These are phyloP conservation scores for Geotrichum restrictum DNA, from an alignment of 1,139 yeast genomes.

Conservation along the genomic window DNA sequence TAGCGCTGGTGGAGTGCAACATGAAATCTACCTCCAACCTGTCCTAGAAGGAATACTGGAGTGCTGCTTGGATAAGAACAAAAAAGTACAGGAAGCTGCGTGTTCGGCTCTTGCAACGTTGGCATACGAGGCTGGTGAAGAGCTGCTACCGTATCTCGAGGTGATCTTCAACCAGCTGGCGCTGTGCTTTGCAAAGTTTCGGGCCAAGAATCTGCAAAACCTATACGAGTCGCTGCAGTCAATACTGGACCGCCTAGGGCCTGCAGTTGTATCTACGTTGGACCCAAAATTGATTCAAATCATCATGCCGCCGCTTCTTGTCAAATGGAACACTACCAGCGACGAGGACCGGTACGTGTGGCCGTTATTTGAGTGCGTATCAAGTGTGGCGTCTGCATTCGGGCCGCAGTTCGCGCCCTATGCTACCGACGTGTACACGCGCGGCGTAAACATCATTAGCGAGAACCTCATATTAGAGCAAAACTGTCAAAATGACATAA, in stretches of 20 bases:
- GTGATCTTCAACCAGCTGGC: constrained; percentile 68
- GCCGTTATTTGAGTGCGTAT: constrained; percentile 90
- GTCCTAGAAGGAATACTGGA: constrained; percentile 71
- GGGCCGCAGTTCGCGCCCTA: constrained; percentile 84
- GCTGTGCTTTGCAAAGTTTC: constrained; percentile 70
- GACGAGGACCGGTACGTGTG: constrained; percentile 83
- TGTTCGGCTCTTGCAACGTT: constrained; percentile 82
- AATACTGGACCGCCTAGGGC: constrained; percentile 71
- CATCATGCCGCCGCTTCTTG: constrained; percentile 74
- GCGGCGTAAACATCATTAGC: constrained; percentile 68
- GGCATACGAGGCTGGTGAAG: constrained; percentile 68
- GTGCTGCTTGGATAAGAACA: constrained; percentile 76
- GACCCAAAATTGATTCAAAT: constrained; percentile 55
- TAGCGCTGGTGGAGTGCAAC: constrained; percentile 52
- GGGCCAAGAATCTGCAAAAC: constrained; percentile 73
- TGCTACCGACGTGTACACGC: constrained; percentile 81
- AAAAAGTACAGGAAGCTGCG: constrained; percentile 92
- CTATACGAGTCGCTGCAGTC: constrained; percentile 92
- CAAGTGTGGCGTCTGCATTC: constrained; percentile 81
- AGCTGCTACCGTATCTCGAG: constrained; percentile 55
- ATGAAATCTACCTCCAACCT: constrained; percentile 60
- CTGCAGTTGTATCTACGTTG: constrained; percentile 27
- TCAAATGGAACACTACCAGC: constrained; percentile 67
- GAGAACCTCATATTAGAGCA: constrained; percentile 66
- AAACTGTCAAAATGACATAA: constrained; percentile 54